These are phyloP conservation scores for Paecilomyces fulvus DNA, from an alignment of 2,329 filamentous ascomycete genomes.

Conservation along the genomic window DNA sequence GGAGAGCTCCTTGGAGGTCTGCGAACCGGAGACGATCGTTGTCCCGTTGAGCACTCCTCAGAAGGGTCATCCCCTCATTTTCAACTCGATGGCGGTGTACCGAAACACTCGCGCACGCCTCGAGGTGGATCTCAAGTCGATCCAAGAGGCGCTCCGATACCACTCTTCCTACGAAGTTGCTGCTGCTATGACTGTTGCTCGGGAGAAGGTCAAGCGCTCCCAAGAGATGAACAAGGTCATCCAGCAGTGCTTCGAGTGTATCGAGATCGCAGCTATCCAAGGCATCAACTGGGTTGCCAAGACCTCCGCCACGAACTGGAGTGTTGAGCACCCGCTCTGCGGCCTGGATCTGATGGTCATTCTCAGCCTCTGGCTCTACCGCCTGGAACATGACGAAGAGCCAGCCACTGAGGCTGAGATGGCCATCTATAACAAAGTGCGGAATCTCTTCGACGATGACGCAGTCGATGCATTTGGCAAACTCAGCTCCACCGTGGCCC, in stretches of 20 bases:
- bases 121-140: conserved; percentile 88
- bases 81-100: conserved; percentile 97
- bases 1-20: conserved; percentile 91
- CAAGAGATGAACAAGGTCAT: conserved; percentile 98
- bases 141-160: conserved; percentile 93
- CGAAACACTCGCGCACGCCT: conserved; percentile 86
- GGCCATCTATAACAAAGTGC: conserved; percentile 57
- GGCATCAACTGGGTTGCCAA: conserved; percentile 97
- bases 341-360: conserved; percentile 97
- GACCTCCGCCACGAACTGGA: conserved; percentile 97
- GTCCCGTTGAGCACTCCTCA: conserved; percentile 89
- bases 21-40: conserved; percentile 80
- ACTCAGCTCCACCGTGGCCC: conserved; percentile 88
- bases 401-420: conserved; percentile 42
- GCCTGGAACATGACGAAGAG: conserved; percentile 98
- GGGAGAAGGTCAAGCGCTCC: conserved; percentile 88
- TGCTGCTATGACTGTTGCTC: conserved; percentile 88
- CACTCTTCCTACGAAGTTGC: conserved; percentile 97
- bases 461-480: conserved; percentile 75
- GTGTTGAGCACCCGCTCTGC: conserved; percentile 92
- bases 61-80: conserved; percentile 90
- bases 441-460: conserved; percentile 78
- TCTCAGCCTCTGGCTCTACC: conserved; percentile 95
- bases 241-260: conserved; percentile 93
- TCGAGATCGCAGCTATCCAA: conserved; percentile 88